These are phyloP conservation scores for Hortaea werneckii DNA, from an alignment of 2,329 filamentous ascomycete species.

Conservation along the genomic window DNA sequence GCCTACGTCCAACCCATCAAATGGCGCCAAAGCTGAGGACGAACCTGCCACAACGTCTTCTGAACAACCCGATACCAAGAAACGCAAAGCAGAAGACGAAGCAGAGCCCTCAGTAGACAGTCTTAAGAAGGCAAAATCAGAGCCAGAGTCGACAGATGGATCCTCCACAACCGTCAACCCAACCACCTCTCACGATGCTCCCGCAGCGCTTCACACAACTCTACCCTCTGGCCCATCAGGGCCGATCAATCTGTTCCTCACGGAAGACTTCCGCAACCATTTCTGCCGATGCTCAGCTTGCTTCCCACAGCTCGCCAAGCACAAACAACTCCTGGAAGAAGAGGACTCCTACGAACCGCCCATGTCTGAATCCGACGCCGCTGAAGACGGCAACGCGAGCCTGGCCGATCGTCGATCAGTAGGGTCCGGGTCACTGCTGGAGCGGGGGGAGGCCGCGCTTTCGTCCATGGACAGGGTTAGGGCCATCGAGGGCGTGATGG, in stretches of 20 bases:
- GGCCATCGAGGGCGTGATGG: conserved; percentile 93
- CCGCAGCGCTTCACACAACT: conserved; percentile 21
- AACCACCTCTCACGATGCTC: background rate
- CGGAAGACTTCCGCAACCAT: conserved; percentile 64
- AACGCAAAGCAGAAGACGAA: conserved; percentile 39
- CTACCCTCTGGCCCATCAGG: conserved; percentile 48
- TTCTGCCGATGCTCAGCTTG: conserved; percentile 78
- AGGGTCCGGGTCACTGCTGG: conserved; percentile 73
- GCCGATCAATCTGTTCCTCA: conserved; percentile 73
- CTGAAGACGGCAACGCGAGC: conserved; percentile 42
- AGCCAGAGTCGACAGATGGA: background rate
- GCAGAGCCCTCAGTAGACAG: conserved; percentile 11
- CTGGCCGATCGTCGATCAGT: conserved; percentile 34
- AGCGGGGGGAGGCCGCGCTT: conserved; percentile 84
- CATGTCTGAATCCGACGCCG: conserved; percentile 51
- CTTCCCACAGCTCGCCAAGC: conserved; percentile 58
- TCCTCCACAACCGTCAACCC: background rate
- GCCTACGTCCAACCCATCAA: background rate
- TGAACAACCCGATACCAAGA: conserved; percentile 13
- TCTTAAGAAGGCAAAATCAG: conserved; percentile 19
- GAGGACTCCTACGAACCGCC: conserved; percentile 92
- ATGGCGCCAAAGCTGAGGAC: background rate
- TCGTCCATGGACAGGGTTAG: conserved; percentile 85
- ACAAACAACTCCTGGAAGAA: conserved; percentile 81
- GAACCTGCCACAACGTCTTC: background rate